Evolutionary conservation across 352 stramenopile genomes (phyloP).

Genomic region (Aphanomyces stellatus): DNA sequence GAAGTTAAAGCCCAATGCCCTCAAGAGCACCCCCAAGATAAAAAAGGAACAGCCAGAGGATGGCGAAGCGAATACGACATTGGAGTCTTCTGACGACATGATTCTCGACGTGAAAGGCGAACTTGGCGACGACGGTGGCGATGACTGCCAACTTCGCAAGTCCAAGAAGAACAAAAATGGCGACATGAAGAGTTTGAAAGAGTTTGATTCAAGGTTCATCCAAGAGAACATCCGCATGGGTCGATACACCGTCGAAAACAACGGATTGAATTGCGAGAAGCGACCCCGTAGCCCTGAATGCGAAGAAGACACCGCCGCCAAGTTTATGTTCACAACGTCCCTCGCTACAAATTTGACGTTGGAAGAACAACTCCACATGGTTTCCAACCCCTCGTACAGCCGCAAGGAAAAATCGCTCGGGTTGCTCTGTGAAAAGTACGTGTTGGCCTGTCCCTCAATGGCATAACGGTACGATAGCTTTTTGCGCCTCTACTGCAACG

Average conservation of each 20-base stretch:
- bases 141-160: not conserved
- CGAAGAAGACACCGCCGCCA: conserved; percentile 2
- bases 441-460: conserved; percentile 2
- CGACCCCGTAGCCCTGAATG: conserved; percentile 1
- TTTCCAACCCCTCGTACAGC: conserved; percentile 76
- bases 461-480: conserved; percentile 34
- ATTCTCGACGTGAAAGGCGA: not conserved
- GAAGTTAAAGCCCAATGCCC: not conserved
- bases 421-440: conserved; percentile 79
- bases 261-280: conserved; percentile 8
- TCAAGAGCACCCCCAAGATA: not conserved
- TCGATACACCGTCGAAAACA: conserved; percentile 16
- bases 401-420: conserved; percentile 82
- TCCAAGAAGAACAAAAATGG: not conserved
- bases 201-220: conserved; percentile 1
- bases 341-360: conserved; percentile 4
- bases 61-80: not conserved
- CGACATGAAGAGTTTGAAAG: not conserved
- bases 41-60: not conserved
- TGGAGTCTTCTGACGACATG: not conserved
- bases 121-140: not conserved
- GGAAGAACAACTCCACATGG: conserved; percentile 22
- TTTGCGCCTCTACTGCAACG: conserved; percentile 57
- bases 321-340: conserved; percentile 10
- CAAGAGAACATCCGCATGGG: conserved; percentile 17